A percentile compares a stretch with the other conserved stretches of the same genome.
These are phyloP conservation scores for Apiotrichum akiyoshidainum DNA, from an alignment of 1,284 basidiomycete genomes.

Conservation along the genomic window DNA sequence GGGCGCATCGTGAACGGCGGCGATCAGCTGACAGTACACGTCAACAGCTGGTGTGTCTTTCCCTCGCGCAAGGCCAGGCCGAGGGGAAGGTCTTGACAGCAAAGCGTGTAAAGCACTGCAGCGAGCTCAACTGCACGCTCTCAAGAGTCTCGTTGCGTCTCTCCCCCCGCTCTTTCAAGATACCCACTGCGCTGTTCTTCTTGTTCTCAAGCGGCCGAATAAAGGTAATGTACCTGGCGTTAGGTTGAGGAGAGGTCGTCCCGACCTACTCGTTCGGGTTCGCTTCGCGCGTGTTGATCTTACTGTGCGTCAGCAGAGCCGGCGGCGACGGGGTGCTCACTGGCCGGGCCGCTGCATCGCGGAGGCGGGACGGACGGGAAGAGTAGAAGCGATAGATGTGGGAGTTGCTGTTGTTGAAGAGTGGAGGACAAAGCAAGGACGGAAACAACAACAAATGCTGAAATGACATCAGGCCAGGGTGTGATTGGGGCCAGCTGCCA, in stretches of 20 bases:
- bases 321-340: neutral
- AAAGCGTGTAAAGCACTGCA: no score
- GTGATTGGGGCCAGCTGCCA: no score
- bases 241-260: neutral
- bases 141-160: no score
- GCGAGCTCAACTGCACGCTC: no score
- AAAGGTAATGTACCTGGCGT: slow-evolving; percentile 43
- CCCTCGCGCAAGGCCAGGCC: no score
- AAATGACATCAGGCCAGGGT: no score
- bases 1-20: neutral
- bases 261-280: slow-evolving; percentile 45
- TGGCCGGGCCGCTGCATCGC: slow-evolving; percentile 24
- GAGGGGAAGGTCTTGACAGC: no score
- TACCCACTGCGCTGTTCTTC: slow-evolving; percentile 33
- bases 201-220: slow-evolving; percentile 38
- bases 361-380: neutral
- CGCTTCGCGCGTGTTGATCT: slow-evolving; percentile 42
- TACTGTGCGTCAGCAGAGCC: slow-evolving; percentile 17
- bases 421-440: no score
- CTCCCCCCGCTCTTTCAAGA: neutral
- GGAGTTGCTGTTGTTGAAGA: no score
- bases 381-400: neutral
- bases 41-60: no score
- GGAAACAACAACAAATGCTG: no score
- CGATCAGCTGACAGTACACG: no score